Percentiles rank a stretch among this genome's conserved stretches.
These are phyloP conservation scores for Globisporangium acanthophoron DNA, from an alignment of 352 stramenopile species.

Conservation along the genomic window DNA sequence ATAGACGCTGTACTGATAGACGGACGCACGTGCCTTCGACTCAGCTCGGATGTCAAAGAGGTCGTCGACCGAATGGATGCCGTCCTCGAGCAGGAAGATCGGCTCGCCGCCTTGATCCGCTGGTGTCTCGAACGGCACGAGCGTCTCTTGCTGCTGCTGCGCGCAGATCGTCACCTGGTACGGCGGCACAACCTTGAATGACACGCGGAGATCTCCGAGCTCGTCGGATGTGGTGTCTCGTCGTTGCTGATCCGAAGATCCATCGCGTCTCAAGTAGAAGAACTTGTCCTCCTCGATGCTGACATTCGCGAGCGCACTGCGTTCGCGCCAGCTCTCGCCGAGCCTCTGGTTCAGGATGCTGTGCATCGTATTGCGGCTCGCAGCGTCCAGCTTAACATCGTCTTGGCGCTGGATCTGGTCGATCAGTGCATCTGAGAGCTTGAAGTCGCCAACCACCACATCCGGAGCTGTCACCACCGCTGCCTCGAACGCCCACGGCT, in stretches of 20 bases:
- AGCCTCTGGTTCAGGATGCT: constrained; percentile 50
- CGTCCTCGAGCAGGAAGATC: constrained; percentile 60
- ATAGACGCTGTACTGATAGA: neutral
- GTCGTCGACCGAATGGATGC: constrained; percentile 35
- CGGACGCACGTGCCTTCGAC: constrained; percentile 25
- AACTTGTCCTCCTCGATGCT: constrained; percentile 47
- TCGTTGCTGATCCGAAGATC: neutral
- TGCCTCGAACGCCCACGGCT: constrained; percentile 39
- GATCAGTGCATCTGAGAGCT: constrained; percentile 44
- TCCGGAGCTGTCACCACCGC: constrained; percentile 21
- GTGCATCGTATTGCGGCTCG: constrained; percentile 43
- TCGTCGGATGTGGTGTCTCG: neutral
- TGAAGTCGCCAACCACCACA: constrained; percentile 61
- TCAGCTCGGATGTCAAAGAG: constrained; percentile 44
- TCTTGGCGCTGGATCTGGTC: constrained; percentile 66
- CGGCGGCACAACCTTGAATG: constrained; percentile 54
- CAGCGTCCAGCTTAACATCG: constrained; percentile 32
- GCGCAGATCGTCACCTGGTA: constrained; percentile 70
- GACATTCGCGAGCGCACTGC: constrained; percentile 43
- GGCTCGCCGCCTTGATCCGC: constrained; percentile 20
- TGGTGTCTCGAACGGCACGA: constrained; percentile 38
- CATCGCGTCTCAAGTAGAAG: constrained; percentile 27
- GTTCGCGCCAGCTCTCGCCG: constrained; percentile 28
- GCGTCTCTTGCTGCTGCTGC: constrained; percentile 24
- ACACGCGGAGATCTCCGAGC: constrained; percentile 59